Percentiles rank a stretch among this genome's conserved stretches.
Conservation (phyloP, 176 grass and related monocot species). For the Hsuehochloa calcarea region DNA sequence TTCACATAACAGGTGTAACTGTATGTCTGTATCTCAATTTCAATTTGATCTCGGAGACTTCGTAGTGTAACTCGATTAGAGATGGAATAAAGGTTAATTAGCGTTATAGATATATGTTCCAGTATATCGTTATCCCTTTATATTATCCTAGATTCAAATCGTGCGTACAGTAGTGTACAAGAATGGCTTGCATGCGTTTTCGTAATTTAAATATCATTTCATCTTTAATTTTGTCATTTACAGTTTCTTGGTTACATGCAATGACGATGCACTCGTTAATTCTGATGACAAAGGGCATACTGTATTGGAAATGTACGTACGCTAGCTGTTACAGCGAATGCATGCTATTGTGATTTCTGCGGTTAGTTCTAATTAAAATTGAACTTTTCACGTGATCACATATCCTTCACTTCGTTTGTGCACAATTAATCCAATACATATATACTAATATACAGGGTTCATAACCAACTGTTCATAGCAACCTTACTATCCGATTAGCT, state of each 20-base stretch:
- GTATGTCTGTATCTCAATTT: slow-evolving; percentile 24
- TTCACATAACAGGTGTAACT: slow-evolving; percentile 25
- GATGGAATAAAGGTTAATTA: slow-evolving; percentile 46
- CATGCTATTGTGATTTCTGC: background rate
- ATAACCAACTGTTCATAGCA: too few species aligned
- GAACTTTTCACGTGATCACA: background rate
- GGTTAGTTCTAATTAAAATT: background rate
- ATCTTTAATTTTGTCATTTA: background rate
- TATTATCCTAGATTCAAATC: background rate
- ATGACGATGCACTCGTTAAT: background rate
- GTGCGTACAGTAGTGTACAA: background rate
- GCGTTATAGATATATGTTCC: background rate
- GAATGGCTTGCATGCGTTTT: background rate
- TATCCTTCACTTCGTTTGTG: background rate
- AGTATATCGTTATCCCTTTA: background rate
- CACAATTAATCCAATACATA: background rate
- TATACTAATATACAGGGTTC: too few species aligned
- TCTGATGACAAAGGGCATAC: background rate
- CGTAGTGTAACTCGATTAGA: slow-evolving; percentile 29
- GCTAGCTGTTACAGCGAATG: background rate
- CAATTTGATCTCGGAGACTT: background rate
- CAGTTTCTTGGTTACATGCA: background rate
- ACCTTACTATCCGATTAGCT: too few species aligned
- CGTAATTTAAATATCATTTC: background rate
- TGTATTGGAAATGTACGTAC: background rate